Conservation (phyloP, 2,329 filamentous ascomycete genomes). For the Hypoxylon sp. region DNA sequence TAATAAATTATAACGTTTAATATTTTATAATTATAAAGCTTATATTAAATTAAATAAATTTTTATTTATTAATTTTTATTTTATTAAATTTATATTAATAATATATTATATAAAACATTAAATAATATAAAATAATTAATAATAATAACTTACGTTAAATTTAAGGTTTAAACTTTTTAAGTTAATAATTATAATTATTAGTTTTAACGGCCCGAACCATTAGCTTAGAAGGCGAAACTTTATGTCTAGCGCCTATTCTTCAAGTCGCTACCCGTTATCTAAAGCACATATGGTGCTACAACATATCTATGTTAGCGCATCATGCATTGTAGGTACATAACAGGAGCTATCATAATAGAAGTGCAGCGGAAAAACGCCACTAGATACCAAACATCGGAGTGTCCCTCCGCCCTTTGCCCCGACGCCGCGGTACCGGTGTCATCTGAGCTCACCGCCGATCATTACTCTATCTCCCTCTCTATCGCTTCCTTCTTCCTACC, state of each 20-base stretch:
- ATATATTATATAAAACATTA: too few relatives aligned
- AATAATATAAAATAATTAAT: too few relatives aligned
- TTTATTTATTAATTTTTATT: too few relatives aligned
- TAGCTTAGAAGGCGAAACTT: not conserved
- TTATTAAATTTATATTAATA: too few relatives aligned
- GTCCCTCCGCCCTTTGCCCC: conserved; percentile 1
- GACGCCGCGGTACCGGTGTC: not conserved
- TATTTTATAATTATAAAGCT: too few relatives aligned
- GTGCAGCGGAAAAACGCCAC: not conserved
- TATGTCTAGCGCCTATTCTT: not conserved
- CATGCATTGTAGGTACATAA: too few relatives aligned
- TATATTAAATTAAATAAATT: too few relatives aligned
- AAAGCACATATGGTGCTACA: not conserved
- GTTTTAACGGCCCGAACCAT: conserved; percentile 10
- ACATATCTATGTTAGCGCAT: not conserved
- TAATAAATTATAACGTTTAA: too few relatives aligned
- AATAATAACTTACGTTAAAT: too few relatives aligned
- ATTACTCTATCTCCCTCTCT: not conserved
- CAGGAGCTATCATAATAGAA: too few relatives aligned
- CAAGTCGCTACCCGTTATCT: not conserved
- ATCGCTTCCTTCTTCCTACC: not conserved
- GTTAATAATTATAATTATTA: conserved; percentile 2
- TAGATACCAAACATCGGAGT: not conserved
- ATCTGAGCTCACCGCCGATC: conserved; percentile 1
- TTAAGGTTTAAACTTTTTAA: not conserved